A percentile compares a stretch with the other conserved stretches of the same genome.
phyloP scores from a whole-genome alignment of 257 asterid genomes.

The Ilex asprella region DNA sequence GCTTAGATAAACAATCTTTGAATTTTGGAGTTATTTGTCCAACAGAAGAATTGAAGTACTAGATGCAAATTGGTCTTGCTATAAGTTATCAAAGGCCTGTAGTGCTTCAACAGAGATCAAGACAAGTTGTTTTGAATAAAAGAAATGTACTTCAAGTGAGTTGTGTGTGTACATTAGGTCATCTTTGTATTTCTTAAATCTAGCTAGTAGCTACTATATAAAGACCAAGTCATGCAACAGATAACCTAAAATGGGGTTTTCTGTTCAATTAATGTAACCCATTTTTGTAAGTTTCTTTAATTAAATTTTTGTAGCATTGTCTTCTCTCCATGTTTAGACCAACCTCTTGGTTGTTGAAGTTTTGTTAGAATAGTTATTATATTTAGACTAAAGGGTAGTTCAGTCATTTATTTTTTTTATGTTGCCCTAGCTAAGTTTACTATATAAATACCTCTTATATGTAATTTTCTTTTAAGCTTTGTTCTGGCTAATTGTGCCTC shows the following conservation, averaged over 20 bases:
- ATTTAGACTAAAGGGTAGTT: no score
- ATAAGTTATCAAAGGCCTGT: slow-evolving; percentile 2
- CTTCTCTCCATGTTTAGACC: no score
- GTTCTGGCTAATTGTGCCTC: no score
- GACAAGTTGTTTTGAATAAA: slow-evolving; percentile 26
- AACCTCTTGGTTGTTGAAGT: no score
- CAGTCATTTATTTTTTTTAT: no score
- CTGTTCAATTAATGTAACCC: slow-evolving; percentile 12
- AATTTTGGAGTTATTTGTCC: slow-evolving; percentile 33
- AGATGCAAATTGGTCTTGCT: slow-evolving; percentile 19
- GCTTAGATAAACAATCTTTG: slow-evolving; percentile 23
- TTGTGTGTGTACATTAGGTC: slow-evolving; percentile 16
- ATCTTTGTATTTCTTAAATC: background rate
- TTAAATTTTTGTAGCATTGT: no score
- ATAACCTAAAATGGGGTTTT: slow-evolving; percentile 38
- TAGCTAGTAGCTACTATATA: no score
- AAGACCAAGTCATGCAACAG: slow-evolving; percentile 11
- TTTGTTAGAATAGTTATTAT: no score
- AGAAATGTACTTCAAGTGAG: slow-evolving; percentile 11
- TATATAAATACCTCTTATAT: no score
- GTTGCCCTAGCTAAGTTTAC: no score
- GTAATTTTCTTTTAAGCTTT: no score
- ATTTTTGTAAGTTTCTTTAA: background rate
- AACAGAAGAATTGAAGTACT: slow-evolving; percentile 20
- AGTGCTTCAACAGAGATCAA: slow-evolving; percentile 23